These are phyloP conservation scores for Aspergillus cejpii DNA, from an alignment of 2,329 filamentous ascomycete species.

Conservation along the genomic window DNA sequence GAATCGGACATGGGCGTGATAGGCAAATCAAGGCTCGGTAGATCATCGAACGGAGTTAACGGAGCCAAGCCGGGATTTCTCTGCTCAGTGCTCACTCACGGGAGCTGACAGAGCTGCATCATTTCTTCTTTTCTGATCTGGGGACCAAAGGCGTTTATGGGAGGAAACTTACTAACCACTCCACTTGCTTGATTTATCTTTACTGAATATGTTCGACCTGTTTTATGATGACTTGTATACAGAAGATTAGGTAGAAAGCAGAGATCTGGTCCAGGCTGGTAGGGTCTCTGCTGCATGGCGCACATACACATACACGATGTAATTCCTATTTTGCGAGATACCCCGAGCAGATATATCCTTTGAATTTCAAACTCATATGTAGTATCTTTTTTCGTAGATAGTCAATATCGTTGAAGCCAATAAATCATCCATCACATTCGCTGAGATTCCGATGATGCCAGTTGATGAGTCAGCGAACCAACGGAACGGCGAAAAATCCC, in stretches of 20 bases:
- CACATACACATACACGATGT: background rate
- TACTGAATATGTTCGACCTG: background rate
- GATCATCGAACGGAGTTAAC: conserved; percentile 2
- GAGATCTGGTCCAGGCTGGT: background rate
- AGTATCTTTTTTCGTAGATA: too few species aligned
- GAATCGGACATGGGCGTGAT: conserved; percentile 4
- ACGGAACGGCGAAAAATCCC: conserved; percentile 29
- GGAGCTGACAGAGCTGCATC: background rate
- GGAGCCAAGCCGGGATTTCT: conserved; percentile 5
- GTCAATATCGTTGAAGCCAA: background rate
- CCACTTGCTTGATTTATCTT: conserved; percentile 1
- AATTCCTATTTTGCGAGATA: background rate
- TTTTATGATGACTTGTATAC: background rate
- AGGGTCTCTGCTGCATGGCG: background rate
- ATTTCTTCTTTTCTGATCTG: conserved; percentile 1
- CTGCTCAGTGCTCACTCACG: too few species aligned
- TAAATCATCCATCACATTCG: conserved; percentile 4
- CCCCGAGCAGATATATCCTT: background rate
- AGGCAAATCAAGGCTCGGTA: background rate
- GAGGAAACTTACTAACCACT: background rate
- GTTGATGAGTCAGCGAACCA: conserved; percentile 30
- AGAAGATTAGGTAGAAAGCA: background rate
- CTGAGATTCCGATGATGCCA: conserved; percentile 6
- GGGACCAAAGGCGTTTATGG: conserved; percentile 9
- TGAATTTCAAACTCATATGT: background rate